These are phyloP conservation scores for Calcarisporium arbuscula DNA, from an alignment of 2,329 filamentous ascomycete species.

Conservation along the genomic window DNA sequence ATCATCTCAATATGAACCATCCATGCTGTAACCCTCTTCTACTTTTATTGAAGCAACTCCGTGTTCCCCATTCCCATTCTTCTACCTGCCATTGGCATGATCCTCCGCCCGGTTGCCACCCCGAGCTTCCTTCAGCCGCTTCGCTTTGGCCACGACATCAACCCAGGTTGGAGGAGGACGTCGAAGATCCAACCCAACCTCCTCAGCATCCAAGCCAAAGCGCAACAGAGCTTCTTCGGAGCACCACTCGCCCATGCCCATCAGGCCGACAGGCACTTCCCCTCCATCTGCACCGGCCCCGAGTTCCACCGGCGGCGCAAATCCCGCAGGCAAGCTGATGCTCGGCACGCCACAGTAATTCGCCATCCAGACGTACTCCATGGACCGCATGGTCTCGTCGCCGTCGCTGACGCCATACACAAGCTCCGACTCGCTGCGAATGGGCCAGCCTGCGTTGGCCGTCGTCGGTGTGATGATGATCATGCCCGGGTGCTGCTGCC, in stretches of 20 bases:
- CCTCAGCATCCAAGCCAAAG: conserved; percentile 42
- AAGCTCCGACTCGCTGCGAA: conserved; percentile 29
- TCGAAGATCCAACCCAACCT: conserved; percentile 26
- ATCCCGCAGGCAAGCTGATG: conserved; percentile 40
- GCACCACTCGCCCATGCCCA: conserved; percentile 51
- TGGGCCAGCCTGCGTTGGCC: conserved; percentile 38
- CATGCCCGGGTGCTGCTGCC: conserved; percentile 58
- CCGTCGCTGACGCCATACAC: conserved; percentile 38
- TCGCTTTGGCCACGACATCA: conserved; percentile 35
- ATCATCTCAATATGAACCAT: too few species aligned
- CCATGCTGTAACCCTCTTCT: too few species aligned
- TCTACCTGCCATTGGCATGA: too few species aligned
- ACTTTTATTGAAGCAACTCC: too few species aligned
- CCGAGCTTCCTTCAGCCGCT: too few species aligned
- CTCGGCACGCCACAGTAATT: conserved; percentile 44
- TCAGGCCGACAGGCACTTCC: conserved; percentile 48
- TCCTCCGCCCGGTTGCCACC: too few species aligned
- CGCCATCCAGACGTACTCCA: conserved; percentile 46
- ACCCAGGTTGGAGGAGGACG: conserved; percentile 35
- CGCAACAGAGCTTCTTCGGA: conserved; percentile 41
- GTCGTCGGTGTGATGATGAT: conserved; percentile 67
- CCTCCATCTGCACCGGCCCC: too few species aligned
- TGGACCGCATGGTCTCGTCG: conserved; percentile 37
- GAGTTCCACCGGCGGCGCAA: conserved; percentile 29
- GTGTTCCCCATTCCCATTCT: too few species aligned